These are phyloP conservation scores for Isatis tinctoria DNA, from an alignment of 345 rosid species.

Conservation along the genomic window DNA sequence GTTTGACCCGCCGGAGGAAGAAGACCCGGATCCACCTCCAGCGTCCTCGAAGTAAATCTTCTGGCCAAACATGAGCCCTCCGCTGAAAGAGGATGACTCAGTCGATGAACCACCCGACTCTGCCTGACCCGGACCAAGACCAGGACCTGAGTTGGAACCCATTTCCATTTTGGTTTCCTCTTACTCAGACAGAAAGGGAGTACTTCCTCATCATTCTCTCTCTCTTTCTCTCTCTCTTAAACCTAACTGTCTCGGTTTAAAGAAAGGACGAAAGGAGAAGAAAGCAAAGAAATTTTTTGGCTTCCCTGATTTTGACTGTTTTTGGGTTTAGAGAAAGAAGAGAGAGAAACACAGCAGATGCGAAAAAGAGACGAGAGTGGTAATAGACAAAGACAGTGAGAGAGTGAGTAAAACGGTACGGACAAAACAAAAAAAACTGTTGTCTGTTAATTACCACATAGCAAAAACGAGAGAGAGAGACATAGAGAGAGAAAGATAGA, in stretches of 20 bases:
- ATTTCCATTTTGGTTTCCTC: constrained; percentile 46
- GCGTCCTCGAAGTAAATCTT: constrained; percentile 79
- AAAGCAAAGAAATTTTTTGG: constrained; percentile 14
- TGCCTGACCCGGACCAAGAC: constrained; percentile 37
- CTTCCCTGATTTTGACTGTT: constrained; percentile 31
- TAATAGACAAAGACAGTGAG: constrained; percentile 43
- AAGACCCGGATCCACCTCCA: constrained; percentile 40
- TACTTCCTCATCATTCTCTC: neutral
- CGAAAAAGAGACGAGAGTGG: constrained; percentile 26
- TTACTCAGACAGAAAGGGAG: constrained; percentile 20
- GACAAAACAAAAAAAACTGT: constrained; percentile 8
- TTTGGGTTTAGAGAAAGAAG: constrained; percentile 1
- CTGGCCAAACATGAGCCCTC: constrained; percentile 71
- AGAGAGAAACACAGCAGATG: constrained; percentile 10
- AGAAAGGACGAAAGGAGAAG: constrained; percentile 18
- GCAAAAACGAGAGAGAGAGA: constrained; percentile 7
- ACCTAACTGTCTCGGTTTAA: constrained; percentile 16
- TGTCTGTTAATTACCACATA: constrained; percentile 22
- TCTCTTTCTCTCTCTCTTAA: neutral
- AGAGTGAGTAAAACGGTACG: constrained; percentile 28
- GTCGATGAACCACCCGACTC: constrained; percentile 50
- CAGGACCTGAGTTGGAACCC: constrained; percentile 62
- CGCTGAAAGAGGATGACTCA: constrained; percentile 54
- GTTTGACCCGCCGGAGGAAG: constrained; percentile 29
- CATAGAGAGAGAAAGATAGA: neutral